Evolutionary conservation across 306 rosid genomes (phyloP), one percentile per base, ranked within the genome.

Genomic region (Ziziphus jujuba): DNA sequence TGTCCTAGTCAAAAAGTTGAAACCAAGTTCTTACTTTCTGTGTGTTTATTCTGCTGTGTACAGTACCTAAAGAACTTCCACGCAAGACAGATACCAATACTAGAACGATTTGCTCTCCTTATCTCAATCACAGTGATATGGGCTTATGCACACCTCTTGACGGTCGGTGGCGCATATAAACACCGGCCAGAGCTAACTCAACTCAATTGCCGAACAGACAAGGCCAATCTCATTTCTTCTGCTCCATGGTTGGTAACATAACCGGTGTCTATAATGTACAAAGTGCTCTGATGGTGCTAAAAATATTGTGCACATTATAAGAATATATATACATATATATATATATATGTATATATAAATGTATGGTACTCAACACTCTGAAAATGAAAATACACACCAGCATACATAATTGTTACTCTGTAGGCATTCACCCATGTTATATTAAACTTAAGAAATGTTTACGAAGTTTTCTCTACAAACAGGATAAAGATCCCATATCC

Each of bases 81-180:
- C 63, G 69, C 76, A 68, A 90, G 82, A 78, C 87, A 88, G 49
- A 65, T 87, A 45, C 97, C 95, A 14, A 71, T 90, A 48, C 81
- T 95, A 20, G 99, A 95, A 80, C 21, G 99, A 54, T 95, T 95
- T 65, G 97, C 97, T 58, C 87, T 95, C 56, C 82, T 95, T 19
- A 90, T 95, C 75, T 80, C 99, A 61, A 67, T 91, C 61, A 95
- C 96, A 22, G 84, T 95, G 74, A 84, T 90, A 74, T 95, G 99
- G 99, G 96, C 99, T 48, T 95, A 95, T 79, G 95, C 99, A 72
- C 99, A 95, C 77, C 97, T 95, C 73, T 84, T 95, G 79, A 90
- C 97, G 14, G 95, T 91, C 38, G 85, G 99, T 75, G 99, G 99
- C 4, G 91, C 95, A n/a, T 95, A 95, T 82, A 90, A 60, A 82